Evolutionary conservation across 2,329 filamentous ascomycete species (phyloP).

Genomic region (Botrytis squamosa): DNA sequence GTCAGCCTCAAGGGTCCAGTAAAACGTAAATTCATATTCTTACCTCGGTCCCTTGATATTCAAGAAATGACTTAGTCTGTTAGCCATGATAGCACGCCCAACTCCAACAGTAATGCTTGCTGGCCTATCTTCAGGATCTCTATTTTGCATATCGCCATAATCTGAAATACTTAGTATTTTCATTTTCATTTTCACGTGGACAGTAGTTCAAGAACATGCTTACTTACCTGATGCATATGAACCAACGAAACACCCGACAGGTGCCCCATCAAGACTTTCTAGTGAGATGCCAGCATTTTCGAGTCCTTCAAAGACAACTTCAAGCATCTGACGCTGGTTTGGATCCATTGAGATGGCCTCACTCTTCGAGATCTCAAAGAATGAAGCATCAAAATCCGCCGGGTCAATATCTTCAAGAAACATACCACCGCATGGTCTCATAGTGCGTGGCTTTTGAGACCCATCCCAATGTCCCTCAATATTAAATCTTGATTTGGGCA

Average conservation of each 20-base stretch:
- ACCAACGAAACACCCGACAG: slow-evolving; percentile 25
- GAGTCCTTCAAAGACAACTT: slow-evolving; percentile 64
- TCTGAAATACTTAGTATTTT: slow-evolving; percentile 27
- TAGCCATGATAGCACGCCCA: slow-evolving; percentile 43
- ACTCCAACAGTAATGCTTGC: slow-evolving; percentile 19
- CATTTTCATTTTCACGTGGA: background rate
- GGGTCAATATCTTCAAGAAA: slow-evolving; percentile 43
- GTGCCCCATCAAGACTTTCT: slow-evolving; percentile 20
- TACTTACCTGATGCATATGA: slow-evolving; percentile 20
- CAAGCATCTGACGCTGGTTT: slow-evolving; percentile 44
- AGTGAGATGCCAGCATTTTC: slow-evolving; percentile 28
- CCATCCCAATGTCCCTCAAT: slow-evolving; percentile 65
- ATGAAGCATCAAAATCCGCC: slow-evolving; percentile 42
- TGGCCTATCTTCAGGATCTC: slow-evolving; percentile 28
- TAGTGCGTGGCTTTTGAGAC: slow-evolving; percentile 63
- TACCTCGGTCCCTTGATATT: slow-evolving; percentile 52
- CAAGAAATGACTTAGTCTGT: slow-evolving; percentile 53
- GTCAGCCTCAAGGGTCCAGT: background rate
- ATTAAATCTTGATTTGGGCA: slow-evolving; percentile 67
- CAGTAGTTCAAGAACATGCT: slow-evolving; percentile 37
- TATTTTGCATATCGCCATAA: slow-evolving; percentile 25
- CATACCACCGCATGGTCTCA: slow-evolving; percentile 73
- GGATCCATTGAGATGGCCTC: slow-evolving; percentile 44
- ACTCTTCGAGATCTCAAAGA: slow-evolving; percentile 42
- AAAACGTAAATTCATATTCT: background rate